These are phyloP conservation scores for Sporothrix dimorphospora DNA, from an alignment of 2,329 filamentous ascomycete species.

Conservation along the genomic window DNA sequence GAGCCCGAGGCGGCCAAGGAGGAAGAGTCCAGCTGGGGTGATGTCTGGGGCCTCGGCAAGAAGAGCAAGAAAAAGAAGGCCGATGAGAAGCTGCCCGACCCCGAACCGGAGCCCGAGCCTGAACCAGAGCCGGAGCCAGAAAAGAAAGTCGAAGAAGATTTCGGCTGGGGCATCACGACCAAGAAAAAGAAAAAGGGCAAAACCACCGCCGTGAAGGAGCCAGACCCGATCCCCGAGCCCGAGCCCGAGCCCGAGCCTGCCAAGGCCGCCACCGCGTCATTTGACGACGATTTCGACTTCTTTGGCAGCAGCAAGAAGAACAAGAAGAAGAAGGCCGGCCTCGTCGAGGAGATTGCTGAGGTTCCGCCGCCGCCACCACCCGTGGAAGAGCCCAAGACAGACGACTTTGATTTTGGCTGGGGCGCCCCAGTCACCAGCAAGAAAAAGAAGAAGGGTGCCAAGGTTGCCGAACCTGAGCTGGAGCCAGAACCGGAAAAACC, in stretches of 20 bases:
- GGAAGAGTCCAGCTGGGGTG: constrained; percentile 45
- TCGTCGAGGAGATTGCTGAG: neutral
- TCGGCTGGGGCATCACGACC: constrained; percentile 36
- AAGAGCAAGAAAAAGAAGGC: constrained; percentile 48
- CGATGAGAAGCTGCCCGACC: constrained; percentile 25
- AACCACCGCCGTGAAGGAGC: neutral
- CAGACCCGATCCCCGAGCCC: neutral
- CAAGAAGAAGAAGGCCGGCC: constrained; percentile 37
- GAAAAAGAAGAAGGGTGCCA: constrained; percentile 35
- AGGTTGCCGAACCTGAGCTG: constrained; percentile 19
- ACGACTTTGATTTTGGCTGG: constrained; percentile 40
- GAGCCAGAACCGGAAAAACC: constrained; percentile 21
- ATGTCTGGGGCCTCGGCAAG: constrained; percentile 48
- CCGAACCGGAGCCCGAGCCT: constrained; percentile 26
- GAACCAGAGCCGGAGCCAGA: constrained; percentile 27
- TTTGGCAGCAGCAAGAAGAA: constrained; percentile 30
- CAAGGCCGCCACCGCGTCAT: constrained; percentile 12
- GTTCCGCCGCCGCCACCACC: neutral
- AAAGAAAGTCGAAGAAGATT: constrained; percentile 30
- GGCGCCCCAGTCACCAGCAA: constrained; percentile 36
- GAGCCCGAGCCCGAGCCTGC: constrained; percentile 7
- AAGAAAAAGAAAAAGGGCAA: constrained; percentile 36
- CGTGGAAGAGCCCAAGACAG: constrained; percentile 33
- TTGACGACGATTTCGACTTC: constrained; percentile 29
- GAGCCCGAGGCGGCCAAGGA: constrained; percentile 31